Evolutionary conservation across 2,329 filamentous ascomycete genomes (phyloP).

Genomic region (Trichoderma sp.): DNA sequence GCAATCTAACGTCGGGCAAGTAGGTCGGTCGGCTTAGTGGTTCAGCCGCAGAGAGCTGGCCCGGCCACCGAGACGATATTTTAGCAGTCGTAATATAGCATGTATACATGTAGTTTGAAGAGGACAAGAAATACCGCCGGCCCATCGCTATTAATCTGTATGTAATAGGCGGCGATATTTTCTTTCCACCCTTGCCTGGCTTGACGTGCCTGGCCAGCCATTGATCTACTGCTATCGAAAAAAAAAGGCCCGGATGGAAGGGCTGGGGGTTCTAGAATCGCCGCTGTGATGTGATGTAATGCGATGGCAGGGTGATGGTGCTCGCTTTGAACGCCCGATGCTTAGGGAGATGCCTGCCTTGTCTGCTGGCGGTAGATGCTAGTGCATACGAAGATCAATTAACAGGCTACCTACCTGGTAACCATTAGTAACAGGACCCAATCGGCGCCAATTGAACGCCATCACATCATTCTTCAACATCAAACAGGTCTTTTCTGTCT

Average conservation of each 20-base stretch:
- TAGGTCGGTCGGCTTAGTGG: conserved; percentile 8
- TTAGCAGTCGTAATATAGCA: too few species aligned
- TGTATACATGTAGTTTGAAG: background rate
- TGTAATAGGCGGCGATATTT: too few species aligned
- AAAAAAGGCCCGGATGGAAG: background rate
- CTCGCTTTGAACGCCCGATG: background rate
- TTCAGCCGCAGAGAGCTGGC: conserved; percentile 18
- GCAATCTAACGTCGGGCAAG: conserved; percentile 8
- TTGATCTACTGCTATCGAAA: background rate
- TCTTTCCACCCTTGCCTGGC: background rate
- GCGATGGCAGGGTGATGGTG: background rate
- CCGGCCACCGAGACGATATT: conserved; percentile 18
- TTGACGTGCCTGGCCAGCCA: background rate
- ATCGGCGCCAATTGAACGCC: background rate
- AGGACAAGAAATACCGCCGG: too few species aligned
- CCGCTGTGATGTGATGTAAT: background rate
- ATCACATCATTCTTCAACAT: background rate
- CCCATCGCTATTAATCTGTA: too few species aligned
- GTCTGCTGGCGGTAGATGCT: background rate
- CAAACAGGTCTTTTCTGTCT: background rate
- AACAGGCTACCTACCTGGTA: background rate
- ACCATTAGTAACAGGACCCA: background rate
- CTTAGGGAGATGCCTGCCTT: background rate
- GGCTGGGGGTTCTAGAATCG: background rate
- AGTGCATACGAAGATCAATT: background rate